Conservation (phyloP, 2,329 filamentous ascomycete genomes). For the Niveomyces coronatus region DNA sequence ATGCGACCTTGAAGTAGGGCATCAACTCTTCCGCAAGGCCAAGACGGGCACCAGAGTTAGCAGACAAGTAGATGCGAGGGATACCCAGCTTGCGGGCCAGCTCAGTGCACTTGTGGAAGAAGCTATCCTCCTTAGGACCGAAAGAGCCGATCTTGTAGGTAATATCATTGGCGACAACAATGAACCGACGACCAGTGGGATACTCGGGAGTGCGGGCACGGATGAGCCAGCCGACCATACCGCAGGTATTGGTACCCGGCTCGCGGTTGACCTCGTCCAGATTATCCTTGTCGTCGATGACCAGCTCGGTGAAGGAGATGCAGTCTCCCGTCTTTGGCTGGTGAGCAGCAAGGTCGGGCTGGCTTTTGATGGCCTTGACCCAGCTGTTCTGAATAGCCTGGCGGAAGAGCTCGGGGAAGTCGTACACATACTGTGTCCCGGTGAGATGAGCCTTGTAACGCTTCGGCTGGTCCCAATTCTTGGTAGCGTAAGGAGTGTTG, state of each 20-base stretch:
- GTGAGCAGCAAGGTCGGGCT: slow-evolving; percentile 64
- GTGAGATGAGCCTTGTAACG: slow-evolving; percentile 98
- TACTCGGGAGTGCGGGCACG: slow-evolving; percentile 94
- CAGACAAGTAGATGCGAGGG: slow-evolving; percentile 93
- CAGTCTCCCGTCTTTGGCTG: slow-evolving; percentile 82
- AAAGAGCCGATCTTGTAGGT: slow-evolving; percentile 99
- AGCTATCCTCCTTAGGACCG: slow-evolving; percentile 90
- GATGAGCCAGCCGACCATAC: slow-evolving; percentile 98
- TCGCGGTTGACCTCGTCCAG: slow-evolving; percentile 89
- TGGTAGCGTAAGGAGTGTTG: slow-evolving; percentile 87
- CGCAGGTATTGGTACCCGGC: slow-evolving; percentile 87
- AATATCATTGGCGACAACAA: slow-evolving; percentile 98
- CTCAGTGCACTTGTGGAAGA: slow-evolving; percentile 99
- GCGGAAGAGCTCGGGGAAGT: slow-evolving; percentile 98
- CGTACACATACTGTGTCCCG: slow-evolving; percentile 98
- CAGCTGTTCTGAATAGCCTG: slow-evolving; percentile 96
- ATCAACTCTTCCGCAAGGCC: slow-evolving; percentile 95
- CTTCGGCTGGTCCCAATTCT: slow-evolving; percentile 98
- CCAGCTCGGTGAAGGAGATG: slow-evolving; percentile 87
- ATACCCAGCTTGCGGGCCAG: slow-evolving; percentile 89
- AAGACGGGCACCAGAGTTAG: slow-evolving; percentile 96
- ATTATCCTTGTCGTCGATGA: slow-evolving; percentile 88
- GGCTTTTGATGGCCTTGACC: slow-evolving; percentile 63
- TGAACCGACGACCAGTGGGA: slow-evolving; percentile 79
- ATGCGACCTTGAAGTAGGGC: slow-evolving; percentile 92